phyloP scores from a whole-genome alignment of 495 filamentous ascomycete genomes.

The Podospora conica region DNA sequence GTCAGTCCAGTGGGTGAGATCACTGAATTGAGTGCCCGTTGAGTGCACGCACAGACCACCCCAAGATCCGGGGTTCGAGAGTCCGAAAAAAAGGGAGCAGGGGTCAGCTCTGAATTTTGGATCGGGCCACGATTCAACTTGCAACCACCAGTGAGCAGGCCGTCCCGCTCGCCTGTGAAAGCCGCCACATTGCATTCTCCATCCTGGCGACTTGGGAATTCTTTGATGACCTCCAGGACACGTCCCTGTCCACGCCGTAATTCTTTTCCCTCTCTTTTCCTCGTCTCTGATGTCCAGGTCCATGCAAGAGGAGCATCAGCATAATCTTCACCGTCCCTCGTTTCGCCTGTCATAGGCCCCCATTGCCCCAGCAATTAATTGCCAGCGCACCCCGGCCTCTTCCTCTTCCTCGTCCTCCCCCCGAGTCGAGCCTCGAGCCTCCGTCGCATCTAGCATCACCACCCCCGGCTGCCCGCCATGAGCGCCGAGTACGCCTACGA shows the following conservation, averaged over 20 bases:
- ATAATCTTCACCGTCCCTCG: not conserved
- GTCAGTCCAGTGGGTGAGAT: no score
- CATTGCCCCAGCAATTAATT: no score
- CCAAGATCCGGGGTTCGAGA: slow-evolving; percentile 17
- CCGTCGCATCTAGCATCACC: not conserved
- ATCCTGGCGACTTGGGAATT: slow-evolving; percentile 7
- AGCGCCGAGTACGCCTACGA: slow-evolving; percentile 98
- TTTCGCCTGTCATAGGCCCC: not conserved
- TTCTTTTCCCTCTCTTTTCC: not conserved
- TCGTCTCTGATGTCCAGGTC: not conserved
- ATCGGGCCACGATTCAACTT: slow-evolving; percentile 35
- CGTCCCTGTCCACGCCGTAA: not conserved
- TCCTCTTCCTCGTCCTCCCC: no score
- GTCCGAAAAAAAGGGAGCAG: slow-evolving; percentile 2
- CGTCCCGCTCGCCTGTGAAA: slow-evolving; percentile 14
- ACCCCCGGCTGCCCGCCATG: slow-evolving; percentile 51
- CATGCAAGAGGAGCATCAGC: not conserved
- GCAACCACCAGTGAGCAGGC: not conserved
- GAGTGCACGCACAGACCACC: slow-evolving; percentile 4
- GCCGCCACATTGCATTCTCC: slow-evolving; percentile 28
- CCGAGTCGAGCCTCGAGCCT: not conserved
- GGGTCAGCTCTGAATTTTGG: slow-evolving; percentile 20
- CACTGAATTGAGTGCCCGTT: not conserved
- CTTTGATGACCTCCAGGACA: slow-evolving; percentile 1
- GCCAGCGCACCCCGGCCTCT: not conserved